phyloP scores from a whole-genome alignment of 2,329 filamentous ascomycete genomes.

The Colletotrichum salicis region DNA sequence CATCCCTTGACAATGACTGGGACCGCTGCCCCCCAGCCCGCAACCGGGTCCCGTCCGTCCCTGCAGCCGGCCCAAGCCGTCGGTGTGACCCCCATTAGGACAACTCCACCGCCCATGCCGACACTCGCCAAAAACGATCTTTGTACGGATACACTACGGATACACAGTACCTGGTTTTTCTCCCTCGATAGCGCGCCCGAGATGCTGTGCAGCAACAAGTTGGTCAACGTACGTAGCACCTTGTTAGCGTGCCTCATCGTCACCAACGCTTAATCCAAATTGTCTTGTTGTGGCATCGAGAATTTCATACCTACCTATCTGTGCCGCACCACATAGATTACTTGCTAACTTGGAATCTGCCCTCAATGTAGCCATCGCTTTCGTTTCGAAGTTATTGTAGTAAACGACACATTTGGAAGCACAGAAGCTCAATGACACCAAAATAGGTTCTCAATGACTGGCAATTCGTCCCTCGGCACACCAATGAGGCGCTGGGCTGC shows the following conservation, averaged over 20 bases:
- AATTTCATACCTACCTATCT: neutral
- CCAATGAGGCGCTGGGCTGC: slow-evolving; percentile 29
- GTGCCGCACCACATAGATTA: neutral
- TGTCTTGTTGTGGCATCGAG: neutral
- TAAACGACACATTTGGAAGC: neutral
- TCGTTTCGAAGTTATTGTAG: slow-evolving; percentile 24
- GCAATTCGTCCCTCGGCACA: slow-evolving; percentile 3
- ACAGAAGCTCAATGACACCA: slow-evolving; percentile 12
- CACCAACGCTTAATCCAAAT: neutral
- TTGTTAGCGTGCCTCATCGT: slow-evolving; percentile 9
- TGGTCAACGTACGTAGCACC: neutral
- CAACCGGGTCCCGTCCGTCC: slow-evolving; percentile 23
- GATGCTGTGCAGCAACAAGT: neutral
- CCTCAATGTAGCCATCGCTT: neutral
- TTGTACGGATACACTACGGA: neutral
- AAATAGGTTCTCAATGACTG: slow-evolving; percentile 25
- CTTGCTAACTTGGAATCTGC: neutral
- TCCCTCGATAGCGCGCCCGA: neutral
- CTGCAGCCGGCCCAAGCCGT: slow-evolving; percentile 33
- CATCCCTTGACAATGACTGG: slow-evolving; percentile 14
- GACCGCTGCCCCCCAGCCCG: neutral
- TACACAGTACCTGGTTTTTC: neutral
- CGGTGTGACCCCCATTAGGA: slow-evolving; percentile 29
- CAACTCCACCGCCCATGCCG: neutral
- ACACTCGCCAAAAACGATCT: slow-evolving; percentile 11